These are phyloP conservation scores for Theileria equi DNA, from an alignment of 169 alveolate species.

Conservation along the genomic window DNA sequence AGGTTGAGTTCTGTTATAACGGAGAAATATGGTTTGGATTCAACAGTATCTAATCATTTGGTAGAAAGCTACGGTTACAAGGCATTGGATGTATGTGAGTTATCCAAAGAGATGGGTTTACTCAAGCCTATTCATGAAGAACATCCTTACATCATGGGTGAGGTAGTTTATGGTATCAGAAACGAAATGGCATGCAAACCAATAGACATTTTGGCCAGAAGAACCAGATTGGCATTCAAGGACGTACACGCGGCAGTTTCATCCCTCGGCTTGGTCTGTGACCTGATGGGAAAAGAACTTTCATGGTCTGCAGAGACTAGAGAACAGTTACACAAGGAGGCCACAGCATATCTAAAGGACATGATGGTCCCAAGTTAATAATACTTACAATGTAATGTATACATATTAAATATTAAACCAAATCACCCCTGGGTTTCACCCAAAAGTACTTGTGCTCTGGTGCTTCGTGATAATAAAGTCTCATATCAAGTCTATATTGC, in stretches of 20 bases:
- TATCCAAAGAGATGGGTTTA: slow-evolving; percentile 61
- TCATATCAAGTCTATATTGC: slow-evolving; percentile 82
- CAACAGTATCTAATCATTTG: slow-evolving; percentile 65
- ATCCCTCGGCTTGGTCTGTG: slow-evolving; percentile 45
- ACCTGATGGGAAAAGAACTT: slow-evolving; percentile 64
- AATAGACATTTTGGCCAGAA: slow-evolving; percentile 77
- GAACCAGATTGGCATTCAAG: slow-evolving; percentile 74
- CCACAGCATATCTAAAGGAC: slow-evolving; percentile 41
- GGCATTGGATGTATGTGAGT: slow-evolving; percentile 68
- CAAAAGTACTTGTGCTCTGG: slow-evolving; percentile 87
- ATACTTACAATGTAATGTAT: neutral
- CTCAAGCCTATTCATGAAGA: slow-evolving; percentile 62
- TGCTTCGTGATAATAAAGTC: slow-evolving; percentile 84
- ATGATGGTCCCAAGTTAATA: slow-evolving; percentile 46
- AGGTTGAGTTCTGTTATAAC: slow-evolving; percentile 49
- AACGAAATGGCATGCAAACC: slow-evolving; percentile 76
- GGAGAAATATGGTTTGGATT: slow-evolving; percentile 52
- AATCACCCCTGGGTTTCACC: slow-evolving; percentile 87
- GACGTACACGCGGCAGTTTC: slow-evolving; percentile 65
- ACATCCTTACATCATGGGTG: slow-evolving; percentile 73
- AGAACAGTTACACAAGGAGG: slow-evolving; percentile 52
- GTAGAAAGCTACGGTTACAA: slow-evolving; percentile 75
- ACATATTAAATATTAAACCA: slow-evolving; percentile 43
- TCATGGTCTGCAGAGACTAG: slow-evolving; percentile 55
- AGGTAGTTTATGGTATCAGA: slow-evolving; percentile 70